Evolutionary conservation across 75 land plant species (phyloP), one percentile per base, ranked within the genome.

Genomic region (Pinus tabuliformis): DNA sequence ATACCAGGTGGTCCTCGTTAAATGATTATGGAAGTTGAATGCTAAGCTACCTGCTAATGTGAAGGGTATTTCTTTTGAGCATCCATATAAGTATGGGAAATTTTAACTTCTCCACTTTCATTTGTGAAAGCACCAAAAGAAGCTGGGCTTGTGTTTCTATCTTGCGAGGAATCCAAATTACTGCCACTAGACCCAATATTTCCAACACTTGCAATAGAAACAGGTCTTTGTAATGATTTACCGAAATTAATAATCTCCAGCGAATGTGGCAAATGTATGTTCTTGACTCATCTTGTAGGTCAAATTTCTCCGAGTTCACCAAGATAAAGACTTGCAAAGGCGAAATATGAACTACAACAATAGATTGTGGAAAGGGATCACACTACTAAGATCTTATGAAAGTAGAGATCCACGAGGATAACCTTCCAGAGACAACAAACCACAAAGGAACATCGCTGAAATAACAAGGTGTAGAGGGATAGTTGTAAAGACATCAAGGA

Each of bases 181-280:
- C 12, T 42, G 33, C 33, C 12, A 3, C 16, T 39, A 17, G 70
- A 39, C 20, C 3, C 42, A 18, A n/a, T 66, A 39, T 66, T 39
- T 36, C 70, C 70, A 66, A 77, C 24, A 26, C 17, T 52, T 72
- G 59, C 76, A 56, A 30, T 36, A 52, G 78, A 57, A 57, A 77
- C 61, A 15, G 39, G 64, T 3, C 87, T 81, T 22, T 58, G 81
- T 78, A 90, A 42, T 28, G 66, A 72, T 56, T 72, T 75, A 22
- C 83, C 85, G 59, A 77, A 81, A 56, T 72, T 72, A 28, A 72
- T 42, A 39, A 84, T 21, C 20, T 82, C 49, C 4, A 84, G 87
- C 12, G 89, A 42, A 6, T 87, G 66, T 18, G 92, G 82, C 74
- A 92, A 70, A n/a, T 82, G 77, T 17, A 83, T 59, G 77, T 89